Evolutionary conservation across 768 basidiomycete species (phyloP).

Genomic region (Kwoniella dendrophila): DNA sequence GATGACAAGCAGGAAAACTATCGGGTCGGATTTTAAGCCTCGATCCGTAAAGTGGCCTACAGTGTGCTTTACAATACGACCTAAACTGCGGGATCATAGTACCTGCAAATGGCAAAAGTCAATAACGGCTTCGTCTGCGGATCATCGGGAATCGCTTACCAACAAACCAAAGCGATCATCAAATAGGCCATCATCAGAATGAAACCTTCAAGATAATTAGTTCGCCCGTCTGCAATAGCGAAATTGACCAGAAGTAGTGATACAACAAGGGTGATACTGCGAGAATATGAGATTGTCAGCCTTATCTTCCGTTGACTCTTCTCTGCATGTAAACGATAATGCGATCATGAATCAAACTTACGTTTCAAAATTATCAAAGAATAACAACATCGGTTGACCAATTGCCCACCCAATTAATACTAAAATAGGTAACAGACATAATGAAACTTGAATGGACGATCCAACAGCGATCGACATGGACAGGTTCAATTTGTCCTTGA

Average conservation of each 20-base stretch:
- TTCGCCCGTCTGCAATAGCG: conserved; percentile 50
- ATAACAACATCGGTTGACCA: conserved; percentile 51
- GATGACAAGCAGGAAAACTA: too few relatives aligned
- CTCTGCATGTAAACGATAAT: not conserved
- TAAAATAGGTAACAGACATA: conserved; percentile 49
- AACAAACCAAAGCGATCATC: conserved; percentile 45
- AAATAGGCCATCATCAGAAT: conserved; percentile 53
- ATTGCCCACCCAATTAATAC: conserved; percentile 53
- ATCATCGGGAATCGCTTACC: conserved; percentile 24
- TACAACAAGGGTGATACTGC: conserved; percentile 46
- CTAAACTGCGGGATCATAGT: conserved; percentile 33
- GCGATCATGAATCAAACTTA: conserved; percentile 21
- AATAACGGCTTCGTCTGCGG: not conserved
- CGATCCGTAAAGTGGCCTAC: too few relatives aligned
- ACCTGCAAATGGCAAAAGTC: conserved; percentile 13
- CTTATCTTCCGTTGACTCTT: not conserved
- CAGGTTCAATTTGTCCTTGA: conserved; percentile 80
- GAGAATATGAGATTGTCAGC: not conserved
- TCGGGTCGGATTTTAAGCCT: too few relatives aligned
- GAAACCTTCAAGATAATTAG: conserved; percentile 52
- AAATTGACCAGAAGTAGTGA: conserved; percentile 52
- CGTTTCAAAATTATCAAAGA: conserved; percentile 53
- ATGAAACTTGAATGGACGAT: conserved; percentile 48
- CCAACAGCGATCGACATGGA: conserved; percentile 79
- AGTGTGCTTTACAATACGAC: not conserved